Conservation (phyloP, 345 rosid genomes). For the Litchi chinensis region DNA sequence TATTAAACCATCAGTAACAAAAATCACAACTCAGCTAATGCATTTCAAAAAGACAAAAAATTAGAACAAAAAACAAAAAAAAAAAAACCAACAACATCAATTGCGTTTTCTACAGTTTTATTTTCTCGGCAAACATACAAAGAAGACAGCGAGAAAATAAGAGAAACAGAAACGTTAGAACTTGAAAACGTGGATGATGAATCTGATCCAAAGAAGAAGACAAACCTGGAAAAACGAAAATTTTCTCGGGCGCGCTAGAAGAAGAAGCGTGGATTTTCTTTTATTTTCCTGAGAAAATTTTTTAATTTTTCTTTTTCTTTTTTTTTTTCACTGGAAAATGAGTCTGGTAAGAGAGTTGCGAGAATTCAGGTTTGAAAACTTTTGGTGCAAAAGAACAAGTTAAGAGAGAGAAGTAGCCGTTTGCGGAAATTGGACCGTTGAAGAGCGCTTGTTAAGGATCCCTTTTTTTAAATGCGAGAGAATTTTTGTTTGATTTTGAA, state of each 20-base stretch:
- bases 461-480: constrained; percentile 3
- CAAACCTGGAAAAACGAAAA: constrained; percentile 27
- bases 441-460: constrained; percentile 25
- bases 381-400: background rate
- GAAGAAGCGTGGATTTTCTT: background rate
- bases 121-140: background rate
- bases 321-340: constrained; percentile 16
- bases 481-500: constrained; percentile 3
- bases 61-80: background rate
- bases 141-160: background rate
- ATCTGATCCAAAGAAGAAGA: background rate
- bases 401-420: constrained; percentile 21
- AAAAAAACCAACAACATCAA: background rate
- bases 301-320: background rate
- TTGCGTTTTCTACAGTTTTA: background rate
- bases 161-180: background rate
- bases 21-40: constrained; percentile 1
- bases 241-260: background rate
- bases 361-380: constrained; percentile 11
- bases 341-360: background rate
- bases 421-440: constrained; percentile 40
- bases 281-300: constrained; percentile 5
- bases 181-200: background rate
- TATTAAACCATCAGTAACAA: background rate
- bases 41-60: background rate